Evolutionary conservation across 2,329 filamentous ascomycete species (phyloP).

Genomic region (Zalaria obscura): DNA sequence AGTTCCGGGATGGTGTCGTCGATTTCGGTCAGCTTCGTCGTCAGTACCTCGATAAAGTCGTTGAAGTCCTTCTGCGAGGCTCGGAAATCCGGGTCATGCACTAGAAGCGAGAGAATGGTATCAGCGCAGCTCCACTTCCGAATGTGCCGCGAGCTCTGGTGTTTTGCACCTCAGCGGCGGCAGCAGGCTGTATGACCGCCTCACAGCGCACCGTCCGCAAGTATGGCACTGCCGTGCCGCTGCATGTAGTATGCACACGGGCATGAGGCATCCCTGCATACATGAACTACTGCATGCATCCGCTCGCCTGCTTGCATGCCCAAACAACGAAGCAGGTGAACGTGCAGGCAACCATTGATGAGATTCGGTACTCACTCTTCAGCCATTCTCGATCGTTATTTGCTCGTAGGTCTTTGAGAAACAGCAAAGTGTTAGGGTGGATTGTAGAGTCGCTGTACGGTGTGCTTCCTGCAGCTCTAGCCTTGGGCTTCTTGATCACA

Average conservation of each 20-base stretch:
- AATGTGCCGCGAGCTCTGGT: too few species aligned
- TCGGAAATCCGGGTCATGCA: conserved; percentile 67
- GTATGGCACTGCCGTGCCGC: too few species aligned
- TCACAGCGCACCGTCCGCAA: too few species aligned
- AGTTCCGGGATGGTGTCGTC: conserved; percentile 79
- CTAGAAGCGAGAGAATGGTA: conserved; percentile 26
- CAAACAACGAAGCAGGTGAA: too few species aligned
- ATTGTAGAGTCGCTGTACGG: conserved; percentile 43
- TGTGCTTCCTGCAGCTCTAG: conserved; percentile 43
- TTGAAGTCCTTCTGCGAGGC: conserved; percentile 69
- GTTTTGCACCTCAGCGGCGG: too few species aligned
- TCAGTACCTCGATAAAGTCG: conserved; percentile 59
- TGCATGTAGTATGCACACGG: too few species aligned
- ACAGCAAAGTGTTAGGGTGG: conserved; percentile 50
- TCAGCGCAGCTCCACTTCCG: too few species aligned
- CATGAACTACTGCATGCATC: too few species aligned
- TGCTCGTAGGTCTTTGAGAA: conserved; percentile 41
- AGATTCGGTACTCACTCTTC: conserved; percentile 34
- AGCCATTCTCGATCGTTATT: conserved; percentile 52
- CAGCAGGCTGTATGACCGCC: too few species aligned
- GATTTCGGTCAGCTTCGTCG: conserved; percentile 52
- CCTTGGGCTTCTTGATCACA: conserved; percentile 48
- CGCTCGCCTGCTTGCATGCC: too few species aligned
- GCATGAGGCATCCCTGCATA: too few species aligned
- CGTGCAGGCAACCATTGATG: too few species aligned